Conservation (phyloP, 805 yeast species). For the Wickerhamomyces kurtzmanii region DNA sequence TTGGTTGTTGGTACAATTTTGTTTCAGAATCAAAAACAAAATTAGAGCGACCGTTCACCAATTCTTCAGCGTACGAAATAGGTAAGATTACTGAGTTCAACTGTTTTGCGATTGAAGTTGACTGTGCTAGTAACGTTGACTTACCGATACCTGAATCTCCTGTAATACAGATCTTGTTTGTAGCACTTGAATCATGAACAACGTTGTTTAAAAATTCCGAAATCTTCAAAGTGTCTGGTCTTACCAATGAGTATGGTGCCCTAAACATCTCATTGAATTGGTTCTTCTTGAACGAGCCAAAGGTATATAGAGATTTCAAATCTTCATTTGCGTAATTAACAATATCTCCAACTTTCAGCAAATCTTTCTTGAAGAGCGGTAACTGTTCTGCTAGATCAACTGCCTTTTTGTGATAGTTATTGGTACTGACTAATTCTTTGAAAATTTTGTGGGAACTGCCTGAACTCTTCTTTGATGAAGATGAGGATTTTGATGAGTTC, state of each 20-base stretch:
- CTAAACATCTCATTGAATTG: slow-evolving; percentile 62
- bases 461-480: slow-evolving; percentile 7
- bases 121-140: slow-evolving; percentile 61
- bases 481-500: too few species aligned
- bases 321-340: slow-evolving; percentile 30
- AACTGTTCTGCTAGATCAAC: slow-evolving; percentile 5
- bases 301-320: slow-evolving; percentile 31
- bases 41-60: slow-evolving; percentile 69
- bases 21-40: slow-evolving; percentile 43
- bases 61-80: slow-evolving; percentile 47
- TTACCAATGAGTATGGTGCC: slow-evolving; percentile 49
- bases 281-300: slow-evolving; percentile 58
- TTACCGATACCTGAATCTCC: slow-evolving; percentile 80
- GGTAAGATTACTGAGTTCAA: slow-evolving; percentile 43
- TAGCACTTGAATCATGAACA: slow-evolving; percentile 18
- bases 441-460: slow-evolving; percentile 23
- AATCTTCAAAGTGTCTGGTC: slow-evolving; percentile 34
- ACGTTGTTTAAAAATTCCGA: slow-evolving; percentile 28
- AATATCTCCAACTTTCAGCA: slow-evolving; percentile 19
- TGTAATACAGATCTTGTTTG: slow-evolving; percentile 43
- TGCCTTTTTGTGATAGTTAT: slow-evolving; percentile 19
- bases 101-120: slow-evolving; percentile 44
- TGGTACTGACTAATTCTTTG: slow-evolving; percentile 20
- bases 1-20: slow-evolving; percentile 62
- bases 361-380: slow-evolving; percentile 11